Evolutionary conservation across 805 yeast species (phyloP), one percentile per base, ranked within the genome.

Genomic region (Tetrapisispora fleetii): DNA sequence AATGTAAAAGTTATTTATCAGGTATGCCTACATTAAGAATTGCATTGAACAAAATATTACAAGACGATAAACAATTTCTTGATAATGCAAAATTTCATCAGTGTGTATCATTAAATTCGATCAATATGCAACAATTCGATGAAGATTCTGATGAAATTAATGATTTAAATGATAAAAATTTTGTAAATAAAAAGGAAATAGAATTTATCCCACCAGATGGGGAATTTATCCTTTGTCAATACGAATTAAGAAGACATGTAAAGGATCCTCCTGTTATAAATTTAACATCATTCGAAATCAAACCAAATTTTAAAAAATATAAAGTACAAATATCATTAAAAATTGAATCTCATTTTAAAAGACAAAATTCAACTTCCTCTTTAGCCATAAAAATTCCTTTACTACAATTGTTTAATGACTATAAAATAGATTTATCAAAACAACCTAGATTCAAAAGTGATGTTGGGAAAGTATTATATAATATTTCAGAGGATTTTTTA

Each of bases 151-250:
- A 89, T 32, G 78, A 81, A 21, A 19, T 7, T 16, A 21, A 36
- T 56, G 64, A 17, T 72, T 69, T 47, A 75, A 78, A 52, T 65
- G 22, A 16, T 30, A 40, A 37, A 37, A n/a, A 17, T n/a, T 28
- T 22, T 11, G 47, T 24, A 7, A 46, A 50, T 14, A 50, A 49
- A 33, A 53, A 50, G 27, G 64, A 79, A 49, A 79, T 90, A 32
- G 78, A 81, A 28, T 90, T 89, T 62, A 78, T 84, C 17, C 96
- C 97, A 16, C 96, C 96, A 0, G 96, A 88, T 70, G 96, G 96
- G 0, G 79, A 78, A 54, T 87, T 86, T 61, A 78, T 80, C 32
- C 74, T 88, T 36, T 68, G 72, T 47, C 57, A 60, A 45, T 70
- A 70, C 40, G 61, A 63, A 37, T 50, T 69, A 39, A 65, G 64